phyloP scores from a whole-genome alignment of 1,284 basidiomycete species.

The Cutaneotrichosporon cavernicola region DNA sequence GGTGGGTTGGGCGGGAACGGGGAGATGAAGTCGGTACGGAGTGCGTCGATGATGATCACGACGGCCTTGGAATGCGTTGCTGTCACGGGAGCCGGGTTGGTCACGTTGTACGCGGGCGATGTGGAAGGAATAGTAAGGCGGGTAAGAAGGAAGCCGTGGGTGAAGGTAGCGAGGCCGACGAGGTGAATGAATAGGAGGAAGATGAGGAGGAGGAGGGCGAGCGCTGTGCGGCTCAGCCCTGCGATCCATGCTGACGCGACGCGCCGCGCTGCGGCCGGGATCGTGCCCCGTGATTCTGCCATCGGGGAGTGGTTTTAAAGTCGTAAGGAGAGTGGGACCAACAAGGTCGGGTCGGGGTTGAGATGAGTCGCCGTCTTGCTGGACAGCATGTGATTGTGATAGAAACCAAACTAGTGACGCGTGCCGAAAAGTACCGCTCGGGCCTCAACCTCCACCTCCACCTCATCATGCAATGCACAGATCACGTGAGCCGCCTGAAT shows the following conservation, averaged over 20 bases:
- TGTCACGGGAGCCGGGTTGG: slow-evolving; percentile 54
- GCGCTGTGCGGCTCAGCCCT: slow-evolving; percentile 34
- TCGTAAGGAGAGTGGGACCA: too few relatives aligned
- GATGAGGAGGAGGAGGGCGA: slow-evolving; percentile 59
- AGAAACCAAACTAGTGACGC: neutral
- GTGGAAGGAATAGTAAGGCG: slow-evolving; percentile 70
- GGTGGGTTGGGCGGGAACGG: slow-evolving; percentile 60
- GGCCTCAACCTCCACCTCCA: neutral
- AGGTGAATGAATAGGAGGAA: slow-evolving; percentile 59
- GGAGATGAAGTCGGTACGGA: slow-evolving; percentile 92
- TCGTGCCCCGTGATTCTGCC: slow-evolving; percentile 7
- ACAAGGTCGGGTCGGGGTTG: too few relatives aligned
- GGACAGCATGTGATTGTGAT: neutral
- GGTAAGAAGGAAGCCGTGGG: slow-evolving; percentile 81
- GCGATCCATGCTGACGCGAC: slow-evolving; percentile 31
- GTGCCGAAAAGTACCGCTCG: neutral
- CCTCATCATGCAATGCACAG: neutral
- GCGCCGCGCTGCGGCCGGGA: slow-evolving; percentile 19
- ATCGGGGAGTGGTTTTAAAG: neutral
- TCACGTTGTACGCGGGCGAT: slow-evolving; percentile 50
- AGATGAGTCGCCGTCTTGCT: neutral
- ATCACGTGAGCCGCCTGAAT: neutral
- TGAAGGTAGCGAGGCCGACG: slow-evolving; percentile 65
- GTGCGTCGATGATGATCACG: slow-evolving; percentile 84
- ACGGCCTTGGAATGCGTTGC: slow-evolving; percentile 75